phyloP scores from a whole-genome alignment of 2,329 filamentous ascomycete species.

The Claviceps lovelessii region DNA sequence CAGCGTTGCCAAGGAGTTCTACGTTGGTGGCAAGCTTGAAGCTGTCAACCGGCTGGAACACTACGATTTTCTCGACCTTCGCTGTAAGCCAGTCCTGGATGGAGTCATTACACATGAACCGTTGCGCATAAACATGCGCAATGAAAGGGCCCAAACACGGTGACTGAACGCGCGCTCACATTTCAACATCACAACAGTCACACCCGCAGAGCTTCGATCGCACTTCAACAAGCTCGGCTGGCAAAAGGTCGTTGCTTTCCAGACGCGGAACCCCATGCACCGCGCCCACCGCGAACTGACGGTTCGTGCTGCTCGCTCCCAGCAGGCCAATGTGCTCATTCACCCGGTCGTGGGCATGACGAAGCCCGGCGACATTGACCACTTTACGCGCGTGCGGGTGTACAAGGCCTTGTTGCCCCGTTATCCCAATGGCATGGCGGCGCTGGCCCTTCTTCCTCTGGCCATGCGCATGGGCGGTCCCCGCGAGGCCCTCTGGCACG shows the following conservation, averaged over 20 bases:
- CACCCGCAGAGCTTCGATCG: constrained; percentile 80
- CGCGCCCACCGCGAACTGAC: constrained; percentile 95
- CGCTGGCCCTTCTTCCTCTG: constrained; percentile 82
- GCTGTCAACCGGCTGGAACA: constrained; percentile 91
- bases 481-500: constrained; percentile 98
- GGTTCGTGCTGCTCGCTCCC: constrained; percentile 84
- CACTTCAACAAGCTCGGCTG: constrained; percentile 99
- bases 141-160: background rate
- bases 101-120: no score
- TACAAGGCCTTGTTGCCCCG: constrained; percentile 93
- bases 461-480: constrained; percentile 99
- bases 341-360: constrained; percentile 97
- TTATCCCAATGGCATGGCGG: constrained; percentile 98
- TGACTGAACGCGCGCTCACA: constrained; percentile 1
- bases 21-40: constrained; percentile 90
- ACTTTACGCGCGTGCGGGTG: constrained; percentile 97
- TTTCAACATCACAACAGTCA: constrained; percentile 38
- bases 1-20: constrained; percentile 68
- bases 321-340: constrained; percentile 97
- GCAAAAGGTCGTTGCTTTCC: constrained; percentile 95
- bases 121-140: background rate
- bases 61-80: constrained; percentile 95
- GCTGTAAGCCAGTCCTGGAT: constrained; percentile 46
- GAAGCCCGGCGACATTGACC: constrained; percentile 98
- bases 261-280: constrained; percentile 99